These are phyloP conservation scores for Pestalotiopsis sp. DNA, from an alignment of 2,329 filamentous ascomycete species.

Conservation along the genomic window DNA sequence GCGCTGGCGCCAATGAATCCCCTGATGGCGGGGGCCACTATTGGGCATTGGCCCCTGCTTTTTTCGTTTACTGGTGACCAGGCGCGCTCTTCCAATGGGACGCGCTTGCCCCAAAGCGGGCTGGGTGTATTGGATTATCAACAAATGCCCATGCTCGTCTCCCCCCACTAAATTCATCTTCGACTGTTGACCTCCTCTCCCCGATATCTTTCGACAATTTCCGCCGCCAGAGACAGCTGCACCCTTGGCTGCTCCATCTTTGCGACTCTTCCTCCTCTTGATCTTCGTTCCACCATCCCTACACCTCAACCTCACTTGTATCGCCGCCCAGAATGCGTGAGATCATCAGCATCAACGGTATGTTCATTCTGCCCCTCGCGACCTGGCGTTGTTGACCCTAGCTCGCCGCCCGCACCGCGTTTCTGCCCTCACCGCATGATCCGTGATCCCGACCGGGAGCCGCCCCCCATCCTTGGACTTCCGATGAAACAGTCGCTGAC, in stretches of 20 bases:
- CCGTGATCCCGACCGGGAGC: slow-evolving; percentile 19
- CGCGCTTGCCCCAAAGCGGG: slow-evolving; percentile 1
- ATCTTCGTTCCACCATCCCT: slow-evolving; percentile 29
- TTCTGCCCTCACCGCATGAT: slow-evolving; percentile 45
- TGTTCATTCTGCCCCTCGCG: slow-evolving; percentile 31
- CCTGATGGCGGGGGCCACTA: background rate
- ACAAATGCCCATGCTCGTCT: slow-evolving; percentile 11
- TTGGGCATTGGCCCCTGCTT: slow-evolving; percentile 11
- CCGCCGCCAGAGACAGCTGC: slow-evolving; percentile 11
- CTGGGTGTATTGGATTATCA: slow-evolving; percentile 9
- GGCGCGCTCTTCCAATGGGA: slow-evolving; percentile 3
- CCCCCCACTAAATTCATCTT: slow-evolving; percentile 12
- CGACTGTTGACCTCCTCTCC: slow-evolving; percentile 16
- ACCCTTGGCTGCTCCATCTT: slow-evolving; percentile 6
- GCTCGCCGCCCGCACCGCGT: slow-evolving; percentile 36
- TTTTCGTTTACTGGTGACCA: background rate
- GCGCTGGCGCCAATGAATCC: slow-evolving; percentile 2
- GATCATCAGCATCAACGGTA: slow-evolving; percentile 99
- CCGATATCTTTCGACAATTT: slow-evolving; percentile 18
- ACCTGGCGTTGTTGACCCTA: background rate
- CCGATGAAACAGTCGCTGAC: slow-evolving; percentile 45
- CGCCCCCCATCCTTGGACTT: slow-evolving; percentile 22
- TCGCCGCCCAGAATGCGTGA: slow-evolving; percentile 80
- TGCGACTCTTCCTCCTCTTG: slow-evolving; percentile 23
- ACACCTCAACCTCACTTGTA: slow-evolving; percentile 30